Base-by-base conservation (phyloP, 2,329 filamentous ascomycete genomes). In the Drechslera avenae region DNA sequence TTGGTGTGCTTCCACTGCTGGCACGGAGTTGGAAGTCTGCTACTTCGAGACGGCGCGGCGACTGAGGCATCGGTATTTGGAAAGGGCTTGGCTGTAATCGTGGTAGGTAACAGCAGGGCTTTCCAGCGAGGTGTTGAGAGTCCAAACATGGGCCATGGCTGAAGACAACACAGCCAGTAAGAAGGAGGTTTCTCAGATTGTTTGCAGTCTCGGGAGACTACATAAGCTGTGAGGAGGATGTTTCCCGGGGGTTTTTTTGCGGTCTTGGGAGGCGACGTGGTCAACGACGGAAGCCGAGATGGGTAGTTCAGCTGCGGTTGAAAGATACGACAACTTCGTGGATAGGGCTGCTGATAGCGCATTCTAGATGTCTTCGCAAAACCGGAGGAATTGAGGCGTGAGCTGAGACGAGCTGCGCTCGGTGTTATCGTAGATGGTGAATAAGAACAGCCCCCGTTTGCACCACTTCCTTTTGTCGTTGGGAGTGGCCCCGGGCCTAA, bases 401-500 rank as follows among this genome's bases (percentile, higher is more conserved):
- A 43, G 19, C 10, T 26, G 10, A 1, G 14, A 43, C 3, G 3
- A 18, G 31, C 31, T 14, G 1, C 4, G 3, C 41, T 35, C 6
- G 21, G 1, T 14, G 7, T 9, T 26, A 1, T 44, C 12, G 5
- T 17, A 16, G n/a, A 39, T 4, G 4, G 14, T 12, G 41, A 35
- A n/a, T 18, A 35, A 44, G 12, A 44, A 44, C 31, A 35, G n/a
- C 32, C 31, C 19, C 31, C 31, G 31, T 44, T 26, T 23, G 41
- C 31, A 35, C 41, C 41, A 35, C 41, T 44, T 31, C 31, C 41
- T 44, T 23, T 35, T 31, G 12, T 35, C 19, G 26, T 17, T n/a
- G 8, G 31, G 41, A 35, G 31, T 44, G 41, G 41, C 41, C 41
- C 31, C 41, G 35, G 31, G 41, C 41, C 31, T 44, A 35, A 44